Percentiles rank a stretch among this genome's conserved stretches.
These are phyloP conservation scores for Spiraea crenata DNA, from an alignment of 331 rosid genomes.

Conservation along the genomic window DNA sequence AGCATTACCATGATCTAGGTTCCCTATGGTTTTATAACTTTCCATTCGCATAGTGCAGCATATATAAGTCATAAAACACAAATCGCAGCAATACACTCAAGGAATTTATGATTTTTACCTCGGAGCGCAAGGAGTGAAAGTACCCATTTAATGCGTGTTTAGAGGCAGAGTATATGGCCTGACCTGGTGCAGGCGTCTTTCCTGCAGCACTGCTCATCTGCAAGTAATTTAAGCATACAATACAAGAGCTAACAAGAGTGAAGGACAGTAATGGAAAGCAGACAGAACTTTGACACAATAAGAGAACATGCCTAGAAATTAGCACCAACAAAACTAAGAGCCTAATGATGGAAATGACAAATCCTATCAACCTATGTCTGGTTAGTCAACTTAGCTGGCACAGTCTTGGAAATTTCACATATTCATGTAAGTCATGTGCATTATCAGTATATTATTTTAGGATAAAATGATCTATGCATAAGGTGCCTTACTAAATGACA, in stretches of 20 bases:
- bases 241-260: constrained; percentile 13
- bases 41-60: background rate
- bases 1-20: background rate
- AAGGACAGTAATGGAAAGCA: background rate
- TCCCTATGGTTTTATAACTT: background rate
- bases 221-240: constrained; percentile 20
- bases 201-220: constrained; percentile 99
- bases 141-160: constrained; percentile 89
- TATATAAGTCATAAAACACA: background rate
- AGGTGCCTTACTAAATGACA: background rate
- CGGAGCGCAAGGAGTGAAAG: constrained; percentile 89
- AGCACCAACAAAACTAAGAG: constrained; percentile 8
- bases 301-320: constrained; percentile 1
- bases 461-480: background rate
- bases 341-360: background rate
- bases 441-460: background rate
- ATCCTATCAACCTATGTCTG: background rate
- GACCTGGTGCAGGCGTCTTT: constrained; percentile 95
- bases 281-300: constrained; percentile 7
- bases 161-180: constrained; percentile 90
- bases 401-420: background rate
- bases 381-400: background rate
- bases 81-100: constrained; percentile 6
- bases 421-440: background rate
- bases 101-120: constrained; percentile 49